Evolutionary conservation across 441 rosid species (phyloP), one percentile per base, ranked within the genome.

Genomic region (Melastoma candidum): DNA sequence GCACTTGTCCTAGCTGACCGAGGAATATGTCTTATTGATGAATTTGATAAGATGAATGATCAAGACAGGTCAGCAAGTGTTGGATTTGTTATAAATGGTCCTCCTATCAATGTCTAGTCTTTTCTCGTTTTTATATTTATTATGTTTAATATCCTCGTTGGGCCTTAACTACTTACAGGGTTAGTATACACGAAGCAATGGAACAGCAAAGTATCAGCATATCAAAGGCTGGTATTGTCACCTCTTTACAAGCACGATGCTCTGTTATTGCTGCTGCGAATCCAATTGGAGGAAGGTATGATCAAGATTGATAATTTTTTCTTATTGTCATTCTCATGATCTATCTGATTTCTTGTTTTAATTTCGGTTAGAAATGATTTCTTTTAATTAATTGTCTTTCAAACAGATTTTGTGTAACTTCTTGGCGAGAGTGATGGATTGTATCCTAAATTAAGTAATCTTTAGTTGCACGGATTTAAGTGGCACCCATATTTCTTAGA

Each of bases 201-300:
- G 99, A 89, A 78, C 97, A 93, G 62, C 97, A 93, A 73, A 93
- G 99, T 71, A 89, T 93, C 25, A 93, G 99, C 79, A 93, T 93
- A 68, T 89, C 99, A 1, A 93, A 93, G 70, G 97, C 99, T 47
- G 96, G 97, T 43, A 93, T 93, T 22, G 96, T 93, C 60, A 93
- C 99, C 60, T 93, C 97, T 68, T 97, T 93, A 29, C 99, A 93
- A 76, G 99, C 99, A 53, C 90, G 99, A 5, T 93, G 99, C 74
- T 93, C 97, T 47, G 97, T 93, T 50, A 86, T 93, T 72, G 96
- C 96, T 17, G 97, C 99, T 54, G 99, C 99, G 64, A 93, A 86
- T 81, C 97, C 96, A 12, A 49, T 84, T 64, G 90, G 93, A 56
- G 99, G 99, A 80, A 89, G 99, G 99, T 89, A 77, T 22, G 43